phyloP scores from a whole-genome alignment of 202 grass and related monocot species.

The Schoenoplectus triqueter region DNA sequence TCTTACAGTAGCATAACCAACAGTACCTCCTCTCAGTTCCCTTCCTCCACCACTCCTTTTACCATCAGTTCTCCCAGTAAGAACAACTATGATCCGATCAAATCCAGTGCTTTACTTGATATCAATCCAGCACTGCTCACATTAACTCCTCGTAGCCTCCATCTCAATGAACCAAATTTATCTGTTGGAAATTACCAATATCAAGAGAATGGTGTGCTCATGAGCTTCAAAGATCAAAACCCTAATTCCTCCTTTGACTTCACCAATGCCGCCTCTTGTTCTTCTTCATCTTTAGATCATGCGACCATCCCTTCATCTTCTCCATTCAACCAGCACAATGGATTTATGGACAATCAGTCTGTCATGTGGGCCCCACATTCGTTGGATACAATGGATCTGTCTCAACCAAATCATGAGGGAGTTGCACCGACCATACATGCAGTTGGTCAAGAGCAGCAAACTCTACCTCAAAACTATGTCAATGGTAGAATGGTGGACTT shows the following conservation, averaged over 20 bases:
- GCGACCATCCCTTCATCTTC: conserved; percentile 50
- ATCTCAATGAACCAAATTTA: conserved; percentile 21
- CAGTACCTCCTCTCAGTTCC: conserved; percentile 43
- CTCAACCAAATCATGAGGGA: conserved; percentile 26
- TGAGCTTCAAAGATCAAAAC: conserved; percentile 86
- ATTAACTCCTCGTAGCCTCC: conserved; percentile 29
- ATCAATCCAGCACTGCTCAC: conserved; percentile 51
- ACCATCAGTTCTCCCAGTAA: conserved; percentile 83
- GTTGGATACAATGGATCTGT: conserved; percentile 19
- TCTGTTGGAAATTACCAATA: conserved; percentile 55
- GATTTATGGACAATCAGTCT: conserved; percentile 60
- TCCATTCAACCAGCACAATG: conserved; percentile 48
- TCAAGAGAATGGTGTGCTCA: conserved; percentile 57
- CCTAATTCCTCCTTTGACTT: conserved; percentile 69
- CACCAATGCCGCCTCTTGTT: conserved; percentile 62
- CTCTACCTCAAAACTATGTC: conserved; percentile 37
- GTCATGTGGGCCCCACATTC: conserved; percentile 58
- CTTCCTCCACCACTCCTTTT: conserved; percentile 57
- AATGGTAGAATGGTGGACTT: conserved; percentile 34
- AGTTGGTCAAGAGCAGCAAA: conserved; percentile 39
- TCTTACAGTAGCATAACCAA: conserved; percentile 41
- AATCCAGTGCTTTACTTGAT: conserved; percentile 34
- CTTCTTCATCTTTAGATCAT: conserved; percentile 69
- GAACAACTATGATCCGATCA: conserved; percentile 44
- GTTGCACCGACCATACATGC: conserved; percentile 32